Conservation (phyloP, 2,329 filamentous ascomycete genomes). For the Seiridium unicorne region DNA sequence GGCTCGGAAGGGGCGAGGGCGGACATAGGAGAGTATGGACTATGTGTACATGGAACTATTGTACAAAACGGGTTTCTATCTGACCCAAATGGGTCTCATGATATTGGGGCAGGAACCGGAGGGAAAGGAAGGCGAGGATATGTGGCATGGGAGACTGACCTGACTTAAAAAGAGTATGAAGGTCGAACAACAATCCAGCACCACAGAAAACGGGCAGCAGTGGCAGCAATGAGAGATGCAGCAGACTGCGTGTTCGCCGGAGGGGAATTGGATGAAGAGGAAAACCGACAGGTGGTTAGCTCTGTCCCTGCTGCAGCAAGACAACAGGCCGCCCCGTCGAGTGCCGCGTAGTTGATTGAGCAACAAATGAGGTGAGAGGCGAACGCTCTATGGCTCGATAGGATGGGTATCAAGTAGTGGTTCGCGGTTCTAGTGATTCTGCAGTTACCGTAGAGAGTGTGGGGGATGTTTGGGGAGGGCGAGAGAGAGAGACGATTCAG, state of each 20-base stretch:
- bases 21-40: conserved; percentile 17
- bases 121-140: conserved; percentile 18
- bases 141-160: conserved; percentile 24
- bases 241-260: conserved; percentile 29
- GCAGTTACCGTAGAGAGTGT: conserved; percentile 19
- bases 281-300: conserved; percentile 23
- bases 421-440: background rate
- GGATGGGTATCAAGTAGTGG: conserved; percentile 25
- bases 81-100: conserved; percentile 36
- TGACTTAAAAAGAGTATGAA: conserved; percentile 30
- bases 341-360: conserved; percentile 26
- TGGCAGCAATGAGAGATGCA: conserved; percentile 24
- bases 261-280: conserved; percentile 24
- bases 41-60: conserved; percentile 20
- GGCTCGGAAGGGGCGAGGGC: conserved; percentile 20
- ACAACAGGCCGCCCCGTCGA: conserved; percentile 28
- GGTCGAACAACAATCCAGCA: conserved; percentile 24
- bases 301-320: conserved; percentile 24
- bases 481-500: background rate
- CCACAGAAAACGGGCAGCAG: conserved; percentile 10
- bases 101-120: conserved; percentile 13
- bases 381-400: conserved; percentile 25
- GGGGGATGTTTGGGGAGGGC: conserved; percentile 16
- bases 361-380: conserved; percentile 29
- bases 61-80: conserved; percentile 31